Conservation (phyloP, 352 stramenopile species). For the Elongisporangium anandrum region DNA sequence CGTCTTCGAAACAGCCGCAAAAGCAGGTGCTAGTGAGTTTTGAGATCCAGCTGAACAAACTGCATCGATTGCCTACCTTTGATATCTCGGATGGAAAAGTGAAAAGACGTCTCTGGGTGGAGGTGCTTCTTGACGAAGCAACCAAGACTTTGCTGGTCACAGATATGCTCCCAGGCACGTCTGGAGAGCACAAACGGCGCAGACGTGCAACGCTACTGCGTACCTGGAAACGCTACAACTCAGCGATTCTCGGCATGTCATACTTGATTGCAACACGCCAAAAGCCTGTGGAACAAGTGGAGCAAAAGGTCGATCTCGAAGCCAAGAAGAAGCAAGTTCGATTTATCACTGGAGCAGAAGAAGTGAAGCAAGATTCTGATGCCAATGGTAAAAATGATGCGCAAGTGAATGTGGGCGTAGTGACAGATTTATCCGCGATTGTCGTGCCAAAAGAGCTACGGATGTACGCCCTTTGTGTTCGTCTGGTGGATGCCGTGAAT, state of each 20-base stretch:
- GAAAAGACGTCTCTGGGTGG: conserved; percentile 67
- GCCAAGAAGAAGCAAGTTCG: conserved; percentile 62
- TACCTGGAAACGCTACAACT: conserved; percentile 79
- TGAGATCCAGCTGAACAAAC: conserved; percentile 76
- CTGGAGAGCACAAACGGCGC: conserved; percentile 61
- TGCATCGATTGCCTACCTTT: conserved; percentile 75
- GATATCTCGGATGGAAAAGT: conserved; percentile 60
- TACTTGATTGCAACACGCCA: conserved; percentile 26
- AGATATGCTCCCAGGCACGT: conserved; percentile 73
- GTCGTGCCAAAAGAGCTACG: background rate
- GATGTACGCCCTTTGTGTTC: conserved; percentile 27
- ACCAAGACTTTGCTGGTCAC: conserved; percentile 80
- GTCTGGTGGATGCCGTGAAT: conserved; percentile 42
- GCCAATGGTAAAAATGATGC: background rate
- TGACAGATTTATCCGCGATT: background rate
- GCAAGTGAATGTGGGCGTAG: background rate
- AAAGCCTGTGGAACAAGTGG: background rate
- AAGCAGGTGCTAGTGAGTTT: conserved; percentile 60
- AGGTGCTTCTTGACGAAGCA: conserved; percentile 73
- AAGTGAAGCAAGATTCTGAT: background rate
- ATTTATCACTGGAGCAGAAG: conserved; percentile 16
- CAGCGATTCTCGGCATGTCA: conserved; percentile 62
- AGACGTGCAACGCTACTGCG: conserved; percentile 61
- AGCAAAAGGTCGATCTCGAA: background rate
- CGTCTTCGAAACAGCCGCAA: conserved; percentile 1